Base-by-base conservation (phyloP, 768 basidiomycete species). In the Mrakia blollopis region DNA sequence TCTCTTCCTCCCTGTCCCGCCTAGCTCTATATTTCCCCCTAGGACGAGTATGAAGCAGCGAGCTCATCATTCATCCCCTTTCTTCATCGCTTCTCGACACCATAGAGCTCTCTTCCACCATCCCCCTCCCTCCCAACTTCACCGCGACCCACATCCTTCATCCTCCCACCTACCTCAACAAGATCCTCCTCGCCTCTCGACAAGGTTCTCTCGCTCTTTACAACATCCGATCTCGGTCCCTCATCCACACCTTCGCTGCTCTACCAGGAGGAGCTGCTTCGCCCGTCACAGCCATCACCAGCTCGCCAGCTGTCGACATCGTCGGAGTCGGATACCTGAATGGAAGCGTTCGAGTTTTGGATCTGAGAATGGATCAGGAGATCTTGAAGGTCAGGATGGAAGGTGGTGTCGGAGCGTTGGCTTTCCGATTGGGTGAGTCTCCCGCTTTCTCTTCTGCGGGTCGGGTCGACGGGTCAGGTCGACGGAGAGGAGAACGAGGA, bases 121-220 rank as follows among this genome's bases (percentile, higher is more conserved):
- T 98, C 68, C 86, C 89, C 61, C 96, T 99, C 80, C 91, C 94
- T 69, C 81, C 88, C 10, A 89, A 88, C 28, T 98, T 98, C 83
- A 91, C 90, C 1, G 95, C 95, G n/a, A 91, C 89, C 7, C 87
- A 87, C 37, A 85, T 97, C 61, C 86, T 97, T 8, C 97, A 99
- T 82, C 97, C 97, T 3, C 91, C 94, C 0, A 98, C 97, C 18
- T 98, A 98, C 84, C 83, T 99, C 71, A 98, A 99, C 86, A 99
- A 99, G 85, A 87, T 98, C 0, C 86, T 98, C 0, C 88, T 98
- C 16, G 89, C 90, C 4, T 92, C 93, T 80, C 87, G 85, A 75
- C 87, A 94, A 83, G 97, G 97, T 5, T 85, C 84, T 61, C 84
- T 98, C 80, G 92, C 97, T 78, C 84, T 99, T n/a, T 98, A 94